Conservation (phyloP, 495 filamentous ascomycete genomes). For the Neurospora terricola region DNA sequence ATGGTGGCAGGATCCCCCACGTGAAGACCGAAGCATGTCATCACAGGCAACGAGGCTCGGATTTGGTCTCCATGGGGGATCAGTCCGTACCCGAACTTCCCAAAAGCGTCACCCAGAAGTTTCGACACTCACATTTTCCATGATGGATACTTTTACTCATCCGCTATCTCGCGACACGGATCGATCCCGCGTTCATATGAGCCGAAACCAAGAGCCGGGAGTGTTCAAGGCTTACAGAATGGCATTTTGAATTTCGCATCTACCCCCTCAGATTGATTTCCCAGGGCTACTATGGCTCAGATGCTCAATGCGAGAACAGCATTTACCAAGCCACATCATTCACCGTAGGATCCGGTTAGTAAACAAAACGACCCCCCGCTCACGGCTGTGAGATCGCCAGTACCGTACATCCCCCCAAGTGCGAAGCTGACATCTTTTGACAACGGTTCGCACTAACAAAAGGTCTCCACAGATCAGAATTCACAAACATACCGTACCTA, state of each 20-base stretch:
- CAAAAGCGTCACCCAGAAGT: background rate
- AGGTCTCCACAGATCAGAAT: background rate
- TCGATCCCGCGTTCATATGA: background rate
- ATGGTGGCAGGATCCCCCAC: background rate
- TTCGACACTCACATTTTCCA: background rate
- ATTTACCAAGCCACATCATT: background rate
- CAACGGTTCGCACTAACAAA: background rate
- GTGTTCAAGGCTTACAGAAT: background rate
- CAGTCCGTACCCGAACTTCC: background rate
- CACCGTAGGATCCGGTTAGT: background rate
- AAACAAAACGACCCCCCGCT: background rate
- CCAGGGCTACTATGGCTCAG: background rate
- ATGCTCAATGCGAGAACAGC: background rate
- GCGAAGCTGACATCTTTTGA: background rate
- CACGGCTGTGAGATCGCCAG: background rate
- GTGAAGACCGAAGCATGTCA: background rate
- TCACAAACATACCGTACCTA: background rate
- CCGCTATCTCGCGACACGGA: background rate
- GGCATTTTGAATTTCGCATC: background rate
- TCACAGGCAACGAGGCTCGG: background rate
- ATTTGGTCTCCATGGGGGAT: background rate
- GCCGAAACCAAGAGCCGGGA: background rate
- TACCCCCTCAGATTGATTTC: background rate
- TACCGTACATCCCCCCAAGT: background rate
- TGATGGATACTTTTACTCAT: background rate